Percentiles rank a stretch among this genome's conserved stretches.
Evolutionary conservation across 1,284 basidiomycete genomes (phyloP).

Genomic region (Ceratobasidium papillatum): DNA sequence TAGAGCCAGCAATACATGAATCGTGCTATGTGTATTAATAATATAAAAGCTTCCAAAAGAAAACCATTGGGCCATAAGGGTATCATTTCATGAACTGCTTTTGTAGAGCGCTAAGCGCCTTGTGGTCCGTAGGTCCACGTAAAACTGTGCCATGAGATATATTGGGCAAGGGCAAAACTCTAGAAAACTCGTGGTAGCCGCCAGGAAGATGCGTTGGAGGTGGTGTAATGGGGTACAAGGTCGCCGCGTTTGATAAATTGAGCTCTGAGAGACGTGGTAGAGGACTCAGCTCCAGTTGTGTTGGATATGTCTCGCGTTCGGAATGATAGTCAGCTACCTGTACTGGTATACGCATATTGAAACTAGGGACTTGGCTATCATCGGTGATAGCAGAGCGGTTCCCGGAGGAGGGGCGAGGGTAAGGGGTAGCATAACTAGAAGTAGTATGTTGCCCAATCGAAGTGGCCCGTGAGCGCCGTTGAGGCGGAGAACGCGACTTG

Average conservation of each 20-base stretch:
- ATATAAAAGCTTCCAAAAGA: too few relatives aligned
- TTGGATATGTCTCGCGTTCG: neutral
- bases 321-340: neutral
- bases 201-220: neutral
- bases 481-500: neutral
- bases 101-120: constrained; percentile 26
- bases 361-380: neutral
- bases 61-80: neutral
- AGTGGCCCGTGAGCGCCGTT: neutral
- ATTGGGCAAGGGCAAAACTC: constrained; percentile 16
- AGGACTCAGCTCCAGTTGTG: neutral
- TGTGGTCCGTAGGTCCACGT: constrained; percentile 13
- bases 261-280: constrained; percentile 18
- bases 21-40: neutral
- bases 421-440: neutral
- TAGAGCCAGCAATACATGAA: neutral
- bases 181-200: neutral
- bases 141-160: neutral
- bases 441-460: neutral
- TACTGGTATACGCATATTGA: neutral
- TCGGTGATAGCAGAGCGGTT: neutral
- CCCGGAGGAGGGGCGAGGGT: neutral
- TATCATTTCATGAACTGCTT: constrained; percentile 34
- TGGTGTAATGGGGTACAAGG: neutral
- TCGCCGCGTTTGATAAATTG: neutral